These are phyloP conservation scores for Usnea hakonensis DNA, from an alignment of 495 filamentous ascomycete genomes.

Conservation along the genomic window DNA sequence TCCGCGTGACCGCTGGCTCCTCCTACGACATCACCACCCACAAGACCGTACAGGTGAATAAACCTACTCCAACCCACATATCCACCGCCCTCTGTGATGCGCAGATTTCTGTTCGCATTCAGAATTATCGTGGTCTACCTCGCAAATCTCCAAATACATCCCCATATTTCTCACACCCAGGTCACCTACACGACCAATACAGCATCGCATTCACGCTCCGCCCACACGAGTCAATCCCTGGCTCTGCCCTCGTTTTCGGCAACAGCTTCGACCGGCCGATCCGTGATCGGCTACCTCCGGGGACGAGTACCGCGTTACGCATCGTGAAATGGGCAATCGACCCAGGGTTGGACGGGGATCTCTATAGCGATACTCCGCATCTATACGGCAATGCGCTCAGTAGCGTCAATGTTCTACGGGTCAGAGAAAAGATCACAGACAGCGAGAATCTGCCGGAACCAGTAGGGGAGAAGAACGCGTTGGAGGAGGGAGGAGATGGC, in stretches of 20 bases:
- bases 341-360: conserved; percentile 78
- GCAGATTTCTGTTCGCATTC: conserved; percentile 62
- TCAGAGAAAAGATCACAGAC: conserved; percentile 49
- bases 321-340: conserved; percentile 83
- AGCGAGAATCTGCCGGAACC: conserved; percentile 13
- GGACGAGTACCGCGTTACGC: conserved; percentile 70
- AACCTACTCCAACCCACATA: conserved; percentile 46
- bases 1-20: conserved; percentile 68
- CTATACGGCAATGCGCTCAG: conserved; percentile 71
- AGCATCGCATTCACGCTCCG: conserved; percentile 68
- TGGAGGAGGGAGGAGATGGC: conserved; percentile 65
- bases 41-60: conserved; percentile 64
- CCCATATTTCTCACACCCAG: conserved; percentile 63
- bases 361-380: conserved; percentile 77
- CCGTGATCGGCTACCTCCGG: conserved; percentile 74
- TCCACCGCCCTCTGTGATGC: conserved; percentile 50
- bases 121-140: conserved; percentile 54
- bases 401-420: conserved; percentile 62
- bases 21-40: conserved; percentile 61
- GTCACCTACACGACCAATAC: conserved; percentile 71
- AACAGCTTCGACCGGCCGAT: conserved; percentile 91
- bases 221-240: conserved; percentile 58
- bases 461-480: conserved; percentile 36
- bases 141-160: conserved; percentile 49
- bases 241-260: conserved; percentile 72